Percentiles rank a stretch among this genome's conserved stretches.
These are phyloP conservation scores for Blastobotrys malaysiensis DNA, from an alignment of 1,139 yeast genomes.

Conservation along the genomic window DNA sequence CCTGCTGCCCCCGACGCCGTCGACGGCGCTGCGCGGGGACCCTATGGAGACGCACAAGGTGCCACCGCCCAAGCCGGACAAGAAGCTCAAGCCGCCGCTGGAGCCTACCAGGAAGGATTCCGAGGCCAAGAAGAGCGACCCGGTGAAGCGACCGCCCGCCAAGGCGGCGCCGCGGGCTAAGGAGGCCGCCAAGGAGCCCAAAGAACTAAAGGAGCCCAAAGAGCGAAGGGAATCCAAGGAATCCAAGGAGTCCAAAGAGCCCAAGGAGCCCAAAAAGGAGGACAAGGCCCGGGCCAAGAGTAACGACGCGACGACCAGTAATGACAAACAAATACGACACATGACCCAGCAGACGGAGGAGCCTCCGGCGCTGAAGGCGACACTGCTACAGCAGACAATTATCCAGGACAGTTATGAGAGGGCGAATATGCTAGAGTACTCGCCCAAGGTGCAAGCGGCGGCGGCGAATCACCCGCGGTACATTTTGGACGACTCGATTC, in stretches of 20 bases:
- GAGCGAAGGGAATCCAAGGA: not conserved
- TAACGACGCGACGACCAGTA: not conserved
- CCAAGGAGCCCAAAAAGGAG: not conserved
- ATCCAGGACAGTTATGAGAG: not conserved
- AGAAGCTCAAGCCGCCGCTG: not conserved
- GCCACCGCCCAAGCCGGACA: conserved; percentile 27
- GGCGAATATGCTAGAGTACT: not conserved
- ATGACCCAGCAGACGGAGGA: not conserved
- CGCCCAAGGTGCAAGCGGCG: not conserved
- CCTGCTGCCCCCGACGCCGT: conserved; percentile 11
- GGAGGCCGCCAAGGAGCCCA: too few species aligned
- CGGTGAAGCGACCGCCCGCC: not conserved
- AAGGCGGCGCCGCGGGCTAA: not conserved
- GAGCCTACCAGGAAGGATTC: not conserved
- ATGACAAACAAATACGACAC: not conserved
- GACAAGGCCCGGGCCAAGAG: not conserved
- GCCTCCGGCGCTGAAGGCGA: not conserved
- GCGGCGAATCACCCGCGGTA: not conserved
- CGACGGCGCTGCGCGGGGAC: conserved; percentile 64
- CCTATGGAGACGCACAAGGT: conserved; percentile 58
- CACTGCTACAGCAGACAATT: not conserved
- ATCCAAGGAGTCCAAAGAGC: too few species aligned
- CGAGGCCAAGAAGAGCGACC: not conserved
- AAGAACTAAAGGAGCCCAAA: not conserved
- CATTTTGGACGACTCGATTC: not conserved